phyloP scores from a whole-genome alignment of 106 monocot species.

The Allium fistulosum region DNA sequence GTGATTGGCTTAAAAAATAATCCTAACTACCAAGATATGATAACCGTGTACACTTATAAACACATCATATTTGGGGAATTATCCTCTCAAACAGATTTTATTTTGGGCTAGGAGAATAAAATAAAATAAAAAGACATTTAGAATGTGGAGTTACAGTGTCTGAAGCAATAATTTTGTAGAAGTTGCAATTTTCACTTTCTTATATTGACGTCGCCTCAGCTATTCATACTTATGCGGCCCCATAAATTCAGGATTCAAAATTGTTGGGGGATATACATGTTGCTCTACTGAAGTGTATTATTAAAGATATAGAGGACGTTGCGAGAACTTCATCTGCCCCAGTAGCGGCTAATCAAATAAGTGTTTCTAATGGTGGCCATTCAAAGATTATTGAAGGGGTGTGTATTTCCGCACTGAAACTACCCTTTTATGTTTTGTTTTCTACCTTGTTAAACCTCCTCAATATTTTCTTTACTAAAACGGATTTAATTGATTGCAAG shows the following conservation, averaged over 20 bases:
- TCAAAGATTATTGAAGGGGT: slow-evolving; percentile 93
- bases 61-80: no score
- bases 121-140: no score
- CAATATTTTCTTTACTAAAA: no score
- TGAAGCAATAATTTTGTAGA: no score
- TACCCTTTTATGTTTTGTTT: background rate
- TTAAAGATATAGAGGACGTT: slow-evolving; percentile 89
- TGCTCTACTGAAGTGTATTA: slow-evolving; percentile 69
- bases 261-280: slow-evolving; percentile 84
- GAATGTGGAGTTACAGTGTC: no score
- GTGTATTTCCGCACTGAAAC: slow-evolving; percentile 3
- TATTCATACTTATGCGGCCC: background rate
- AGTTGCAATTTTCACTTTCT: background rate
- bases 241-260: slow-evolving; percentile 61
- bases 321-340: slow-evolving; percentile 65
- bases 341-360: slow-evolving; percentile 54
- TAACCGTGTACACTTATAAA: no score
- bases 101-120: no score
- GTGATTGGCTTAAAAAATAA: no score
- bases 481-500: slow-evolving; percentile 17
- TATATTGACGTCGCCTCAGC: slow-evolving; percentile 2
- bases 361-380: slow-evolving; percentile 87
- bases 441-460: no score
- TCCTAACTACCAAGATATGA: no score
- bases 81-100: no score